Evolutionary conservation across 345 rosid species (phyloP), one percentile per base, ranked within the genome.

Genomic region (Physaria fendleri): DNA sequence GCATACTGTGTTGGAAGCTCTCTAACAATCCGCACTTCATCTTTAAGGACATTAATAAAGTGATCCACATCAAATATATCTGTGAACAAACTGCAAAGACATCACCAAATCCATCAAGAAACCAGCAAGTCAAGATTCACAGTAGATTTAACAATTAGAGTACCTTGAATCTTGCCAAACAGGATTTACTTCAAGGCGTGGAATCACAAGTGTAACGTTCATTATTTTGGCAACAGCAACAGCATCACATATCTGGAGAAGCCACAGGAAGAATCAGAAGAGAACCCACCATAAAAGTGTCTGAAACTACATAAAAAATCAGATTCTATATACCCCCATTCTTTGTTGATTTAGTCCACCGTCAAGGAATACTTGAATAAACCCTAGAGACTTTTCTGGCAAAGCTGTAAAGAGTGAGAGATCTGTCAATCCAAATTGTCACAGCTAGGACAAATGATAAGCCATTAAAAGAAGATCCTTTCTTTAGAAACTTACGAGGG

Each of bases 111-210:
- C 13, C 34, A 28, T 32, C 46, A 12, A 44, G 14, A 11, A 12
- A 35, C 27, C 14, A 1, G 11, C 28, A 45, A 28, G 6, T 8
- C 11, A 22, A 17, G 58, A 43, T n/a, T 15, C 37, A 46, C 18
- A 65, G 64, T 24, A 5, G 47, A 11, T 3, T 11, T 4, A 9
- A 9, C n/a, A 30, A 9, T 2, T 30, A 30, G 4, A 62, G 47
- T 74, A 93, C 99, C 97, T 93, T 44, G 95, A 69, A 80, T 93
- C 96, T 81, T 83, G 91, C 99, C 99, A 93, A 61, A 93, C 97
- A 14, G 96, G 87, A 76, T 93, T 93, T 2, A 93, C 88, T 76
- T 93, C 99, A 65, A 93, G 83, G 43, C 87, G 96, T 13, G 99
- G 99, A 54, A 93, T 78, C 54, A 87, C 86, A 48, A 93, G 83